phyloP scores from a whole-genome alignment of 352 stramenopile genomes.

The Phytophthora citrophthora region DNA sequence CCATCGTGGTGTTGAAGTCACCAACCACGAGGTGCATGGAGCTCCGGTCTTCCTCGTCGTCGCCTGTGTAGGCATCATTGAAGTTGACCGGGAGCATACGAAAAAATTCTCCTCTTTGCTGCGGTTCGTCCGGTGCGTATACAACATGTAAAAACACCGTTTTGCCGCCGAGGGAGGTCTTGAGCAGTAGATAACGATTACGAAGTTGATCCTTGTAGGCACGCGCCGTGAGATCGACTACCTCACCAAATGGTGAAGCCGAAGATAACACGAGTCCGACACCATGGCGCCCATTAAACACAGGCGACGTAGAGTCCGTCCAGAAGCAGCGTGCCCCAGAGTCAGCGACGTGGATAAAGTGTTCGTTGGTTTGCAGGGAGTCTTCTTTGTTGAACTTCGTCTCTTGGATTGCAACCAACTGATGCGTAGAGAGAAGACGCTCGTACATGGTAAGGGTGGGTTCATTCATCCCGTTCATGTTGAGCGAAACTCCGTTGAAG shows the following conservation, averaged over 20 bases:
- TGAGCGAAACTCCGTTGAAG: slow-evolving; percentile 19
- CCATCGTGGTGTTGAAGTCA: background rate
- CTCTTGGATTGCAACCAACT: slow-evolving; percentile 21
- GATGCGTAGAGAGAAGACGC: slow-evolving; percentile 20
- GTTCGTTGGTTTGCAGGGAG: background rate
- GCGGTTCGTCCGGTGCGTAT: slow-evolving; percentile 20
- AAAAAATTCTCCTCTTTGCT: slow-evolving; percentile 1
- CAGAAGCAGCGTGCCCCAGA: slow-evolving; percentile 29
- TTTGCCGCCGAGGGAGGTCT: background rate
- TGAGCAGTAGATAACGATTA: slow-evolving; percentile 27
- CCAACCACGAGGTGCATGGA: slow-evolving; percentile 4
- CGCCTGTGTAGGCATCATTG: background rate
- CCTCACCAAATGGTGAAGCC: slow-evolving; percentile 6
- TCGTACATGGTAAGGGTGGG: slow-evolving; percentile 3
- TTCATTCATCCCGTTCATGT: slow-evolving; percentile 26
- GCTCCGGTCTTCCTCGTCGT: background rate
- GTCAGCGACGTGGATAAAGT: slow-evolving; percentile 15
- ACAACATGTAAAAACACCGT: slow-evolving; percentile 13
- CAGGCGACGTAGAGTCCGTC: slow-evolving; percentile 17
- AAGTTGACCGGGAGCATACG: background rate
- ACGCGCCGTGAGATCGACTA: slow-evolving; percentile 9
- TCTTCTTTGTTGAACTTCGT: slow-evolving; percentile 22
- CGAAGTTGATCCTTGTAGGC: slow-evolving; percentile 8
- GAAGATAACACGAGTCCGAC: slow-evolving; percentile 18
- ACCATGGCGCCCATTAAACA: slow-evolving; percentile 19